A percentile compares a stretch with the other conserved stretches of the same genome.
Evolutionary conservation across 768 basidiomycete genomes (phyloP).

Genomic region (Boletellus ananas): DNA sequence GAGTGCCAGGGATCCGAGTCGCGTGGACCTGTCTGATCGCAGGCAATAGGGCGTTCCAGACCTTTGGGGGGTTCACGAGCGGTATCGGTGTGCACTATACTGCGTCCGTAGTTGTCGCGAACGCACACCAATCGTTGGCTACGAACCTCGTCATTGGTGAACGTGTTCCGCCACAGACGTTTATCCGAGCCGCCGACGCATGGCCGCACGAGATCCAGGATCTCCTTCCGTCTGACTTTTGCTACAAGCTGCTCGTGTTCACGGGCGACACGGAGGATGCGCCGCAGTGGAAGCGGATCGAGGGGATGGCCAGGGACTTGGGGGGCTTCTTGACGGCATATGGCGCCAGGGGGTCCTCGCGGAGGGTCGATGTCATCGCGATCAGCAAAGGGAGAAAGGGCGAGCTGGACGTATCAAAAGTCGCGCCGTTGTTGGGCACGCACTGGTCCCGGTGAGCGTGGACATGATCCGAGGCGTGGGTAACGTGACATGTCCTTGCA

Average conservation of each 20-base stretch:
- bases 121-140: slow-evolving; percentile 36
- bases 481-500: slow-evolving; percentile 24
- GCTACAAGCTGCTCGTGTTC: slow-evolving; percentile 50
- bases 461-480: not conserved
- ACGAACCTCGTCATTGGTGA: slow-evolving; percentile 43
- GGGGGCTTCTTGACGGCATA: slow-evolving; percentile 27
- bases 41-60: slow-evolving; percentile 39
- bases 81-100: slow-evolving; percentile 50
- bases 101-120: slow-evolving; percentile 36
- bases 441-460: slow-evolving; percentile 42
- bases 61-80: slow-evolving; percentile 44
- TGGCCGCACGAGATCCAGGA: slow-evolving; percentile 49
- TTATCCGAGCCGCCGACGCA: slow-evolving; percentile 45
- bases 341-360: slow-evolving; percentile 15
- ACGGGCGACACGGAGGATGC: slow-evolving; percentile 31
- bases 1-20: slow-evolving; percentile 9
- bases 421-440: slow-evolving; percentile 32
- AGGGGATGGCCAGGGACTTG: slow-evolving; percentile 27
- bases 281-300: slow-evolving; percentile 22
- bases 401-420: slow-evolving; percentile 27
- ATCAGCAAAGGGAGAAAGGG: slow-evolving; percentile 32
- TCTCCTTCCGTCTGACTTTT: slow-evolving; percentile 42
- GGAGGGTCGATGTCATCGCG: slow-evolving; percentile 31
- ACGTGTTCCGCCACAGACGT: slow-evolving; percentile 46
- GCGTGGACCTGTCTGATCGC: not conserved